Conservation (phyloP, 2,329 filamentous ascomycete genomes). For the Alternaria triticina region DNA sequence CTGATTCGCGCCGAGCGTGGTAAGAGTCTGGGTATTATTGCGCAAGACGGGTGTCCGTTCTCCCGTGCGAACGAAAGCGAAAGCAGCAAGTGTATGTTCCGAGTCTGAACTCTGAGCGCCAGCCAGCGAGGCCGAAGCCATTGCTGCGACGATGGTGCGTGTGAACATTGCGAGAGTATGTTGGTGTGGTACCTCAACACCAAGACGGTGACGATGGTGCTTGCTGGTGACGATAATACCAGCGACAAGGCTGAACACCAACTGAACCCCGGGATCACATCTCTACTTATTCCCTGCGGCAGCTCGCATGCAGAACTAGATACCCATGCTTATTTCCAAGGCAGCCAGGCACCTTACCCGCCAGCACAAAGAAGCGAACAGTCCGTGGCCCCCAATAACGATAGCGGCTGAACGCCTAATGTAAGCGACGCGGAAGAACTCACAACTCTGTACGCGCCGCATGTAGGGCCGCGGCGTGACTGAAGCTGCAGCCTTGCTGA, state of each 20-base stretch:
- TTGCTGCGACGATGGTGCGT: constrained; percentile 24
- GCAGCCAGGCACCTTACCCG: constrained; percentile 2
- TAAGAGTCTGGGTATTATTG: constrained; percentile 50
- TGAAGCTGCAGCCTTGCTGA: background rate
- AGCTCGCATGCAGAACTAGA: constrained; percentile 3
- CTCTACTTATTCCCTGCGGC: constrained; percentile 11
- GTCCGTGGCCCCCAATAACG: constrained; percentile 9
- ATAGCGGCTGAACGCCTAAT: constrained; percentile 1
- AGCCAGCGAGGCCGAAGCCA: constrained; percentile 35
- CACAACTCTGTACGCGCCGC: constrained; percentile 3
- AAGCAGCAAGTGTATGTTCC: constrained; percentile 55
- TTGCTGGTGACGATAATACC: constrained; percentile 10
- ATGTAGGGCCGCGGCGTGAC: constrained; percentile 1
- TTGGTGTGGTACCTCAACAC: constrained; percentile 9
- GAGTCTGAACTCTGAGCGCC: constrained; percentile 19
- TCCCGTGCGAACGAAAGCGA: constrained; percentile 62
- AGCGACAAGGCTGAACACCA: constrained; percentile 14
- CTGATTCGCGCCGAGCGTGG: constrained; percentile 62
- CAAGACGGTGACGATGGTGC: constrained; percentile 2
- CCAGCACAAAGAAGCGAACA: constrained; percentile 1
- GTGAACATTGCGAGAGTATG: constrained; percentile 31
- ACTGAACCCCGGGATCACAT: constrained; percentile 1
- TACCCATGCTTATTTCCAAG: background rate
- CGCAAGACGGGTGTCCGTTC: constrained; percentile 58
- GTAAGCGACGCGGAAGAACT: constrained; percentile 4